Evolutionary conservation across 495 filamentous ascomycete genomes (phyloP), one percentile per base, ranked within the genome.

Genomic region (Hapsidospora chrysogenum): DNA sequence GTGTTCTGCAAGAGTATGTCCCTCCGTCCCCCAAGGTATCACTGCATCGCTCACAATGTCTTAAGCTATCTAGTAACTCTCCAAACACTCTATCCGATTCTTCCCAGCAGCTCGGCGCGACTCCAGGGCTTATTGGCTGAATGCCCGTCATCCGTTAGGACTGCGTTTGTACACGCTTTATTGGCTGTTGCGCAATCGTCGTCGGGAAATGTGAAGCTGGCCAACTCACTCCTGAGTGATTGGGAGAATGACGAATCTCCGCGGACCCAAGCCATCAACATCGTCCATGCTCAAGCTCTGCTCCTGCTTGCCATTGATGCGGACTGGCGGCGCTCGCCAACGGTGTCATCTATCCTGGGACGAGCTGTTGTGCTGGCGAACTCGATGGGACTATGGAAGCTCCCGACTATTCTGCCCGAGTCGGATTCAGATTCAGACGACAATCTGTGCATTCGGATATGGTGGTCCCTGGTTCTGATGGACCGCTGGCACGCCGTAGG

Each of bases 401-500:
- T 27, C 9, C 22, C 19, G 15, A 20, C 35, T 60, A 74, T 43
- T 36, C 48, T 28, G 51, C 57, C 13, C 43, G 47, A 9, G 35
- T 50, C 19, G 48, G 52, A 8, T 28, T 41, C 1, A 37, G 32
- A 17, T 33, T 76, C 78, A 6, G 75, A 80, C 35, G 72, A 78
- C 33, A 75, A 74, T 19, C 63, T 87, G 17, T 69, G 67, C 2
- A 57, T 81, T 37, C 70, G 81, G 25, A 70, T 70, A 31, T 92
- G 81, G 79, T 81, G 78, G 55, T 67, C 74, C 1, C 52, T 89
- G 36, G 64, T 77, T 31, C 71, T 80, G 45, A 54, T 92, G 38
- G 74, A 82, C 37, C 70, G 80, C 19, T 87, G 76, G 75, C 72
- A 84, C 46, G 72, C 80, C 11, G 63, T 76, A 27, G 76, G 72